Conservation (phyloP, 2,329 filamentous ascomycete species). For the Thermoascus crustaceus region DNA sequence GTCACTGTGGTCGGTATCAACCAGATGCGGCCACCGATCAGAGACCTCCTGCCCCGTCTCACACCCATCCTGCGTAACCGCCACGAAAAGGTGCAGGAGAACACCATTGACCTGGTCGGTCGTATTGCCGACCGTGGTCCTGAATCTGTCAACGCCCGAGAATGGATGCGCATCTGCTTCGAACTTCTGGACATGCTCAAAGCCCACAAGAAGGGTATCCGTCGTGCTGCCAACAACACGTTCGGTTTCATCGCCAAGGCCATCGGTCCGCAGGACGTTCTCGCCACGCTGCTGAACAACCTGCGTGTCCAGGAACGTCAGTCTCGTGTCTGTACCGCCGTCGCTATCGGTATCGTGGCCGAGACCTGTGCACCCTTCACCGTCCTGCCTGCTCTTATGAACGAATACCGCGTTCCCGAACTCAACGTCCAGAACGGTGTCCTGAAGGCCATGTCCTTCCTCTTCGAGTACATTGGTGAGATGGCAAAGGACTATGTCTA, state of each 20-base stretch:
- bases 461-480: slow-evolving; percentile 98
- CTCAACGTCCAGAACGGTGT: slow-evolving; percentile 99
- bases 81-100: slow-evolving; percentile 98
- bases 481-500: slow-evolving; percentile 99
- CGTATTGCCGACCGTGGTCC: slow-evolving; percentile 96
- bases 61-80: slow-evolving; percentile 98
- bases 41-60: slow-evolving; percentile 84
- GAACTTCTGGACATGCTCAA: slow-evolving; percentile 98
- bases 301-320: slow-evolving; percentile 94
- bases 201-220: slow-evolving; percentile 98
- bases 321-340: slow-evolving; percentile 94
- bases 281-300: slow-evolving; percentile 93
- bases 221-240: slow-evolving; percentile 96
- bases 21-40: slow-evolving; percentile 97
- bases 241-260: slow-evolving; percentile 99
- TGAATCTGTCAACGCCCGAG: slow-evolving; percentile 89
- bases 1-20: slow-evolving; percentile 97
- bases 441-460: slow-evolving; percentile 89
- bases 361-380: slow-evolving; percentile 98
- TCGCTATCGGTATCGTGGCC: slow-evolving; percentile 96
- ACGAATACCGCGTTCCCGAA: slow-evolving; percentile 96
- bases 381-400: slow-evolving; percentile 97
- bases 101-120: slow-evolving; percentile 95
- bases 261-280: slow-evolving; percentile 93
- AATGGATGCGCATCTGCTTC: slow-evolving; percentile 99